phyloP scores from a whole-genome alignment of 2,329 filamentous ascomycete species.

The Aschersonia sp. region DNA sequence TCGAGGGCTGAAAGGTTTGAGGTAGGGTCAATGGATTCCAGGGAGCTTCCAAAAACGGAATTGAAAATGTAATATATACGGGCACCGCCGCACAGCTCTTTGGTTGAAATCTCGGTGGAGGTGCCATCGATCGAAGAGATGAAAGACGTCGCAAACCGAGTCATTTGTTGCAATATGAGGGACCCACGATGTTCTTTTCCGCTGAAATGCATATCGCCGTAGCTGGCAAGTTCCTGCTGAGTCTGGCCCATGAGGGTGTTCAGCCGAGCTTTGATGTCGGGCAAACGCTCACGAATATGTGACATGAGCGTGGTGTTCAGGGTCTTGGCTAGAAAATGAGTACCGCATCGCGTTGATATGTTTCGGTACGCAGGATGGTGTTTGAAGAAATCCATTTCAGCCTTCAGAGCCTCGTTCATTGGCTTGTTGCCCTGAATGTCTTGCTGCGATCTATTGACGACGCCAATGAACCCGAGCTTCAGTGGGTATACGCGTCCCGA shows the following conservation, averaged over 20 bases:
- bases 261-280: slow-evolving; percentile 93
- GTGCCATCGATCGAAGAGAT: slow-evolving; percentile 98
- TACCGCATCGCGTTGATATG: slow-evolving; percentile 86
- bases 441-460: slow-evolving; percentile 95
- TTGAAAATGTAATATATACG: slow-evolving; percentile 99
- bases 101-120: slow-evolving; percentile 95
- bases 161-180: slow-evolving; percentile 93
- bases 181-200: slow-evolving; percentile 94
- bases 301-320: slow-evolving; percentile 91
- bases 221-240: slow-evolving; percentile 93
- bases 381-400: slow-evolving; percentile 89
- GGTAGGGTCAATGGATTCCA: slow-evolving; percentile 93
- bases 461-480: slow-evolving; percentile 94
- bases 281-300: slow-evolving; percentile 88
- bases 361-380: slow-evolving; percentile 96
- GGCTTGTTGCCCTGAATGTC: slow-evolving; percentile 94
- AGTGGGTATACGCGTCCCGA: slow-evolving; percentile 91
- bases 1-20: slow-evolving; percentile 88
- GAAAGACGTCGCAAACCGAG: slow-evolving; percentile 91
- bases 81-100: slow-evolving; percentile 88
- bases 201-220: slow-evolving; percentile 94
- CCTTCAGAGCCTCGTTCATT: slow-evolving; percentile 79
- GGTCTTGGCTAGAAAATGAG: slow-evolving; percentile 85
- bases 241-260: slow-evolving; percentile 99
- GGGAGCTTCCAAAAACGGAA: slow-evolving; percentile 90